Evolutionary conservation across 2,329 filamentous ascomycete genomes (phyloP).

Genomic region (Aspergillus vadensis): DNA sequence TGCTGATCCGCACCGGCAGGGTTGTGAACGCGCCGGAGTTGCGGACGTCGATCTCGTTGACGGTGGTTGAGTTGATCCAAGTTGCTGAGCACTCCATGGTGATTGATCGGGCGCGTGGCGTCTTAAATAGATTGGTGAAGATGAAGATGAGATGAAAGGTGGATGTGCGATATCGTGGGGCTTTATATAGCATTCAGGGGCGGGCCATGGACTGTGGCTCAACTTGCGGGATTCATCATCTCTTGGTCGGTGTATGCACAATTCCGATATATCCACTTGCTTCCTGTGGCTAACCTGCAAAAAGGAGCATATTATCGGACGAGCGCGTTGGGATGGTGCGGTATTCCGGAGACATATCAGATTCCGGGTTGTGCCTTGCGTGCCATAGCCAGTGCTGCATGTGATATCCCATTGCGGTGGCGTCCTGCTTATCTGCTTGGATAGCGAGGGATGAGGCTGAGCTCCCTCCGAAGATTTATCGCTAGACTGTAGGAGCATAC

Average conservation of each 20-base stretch:
- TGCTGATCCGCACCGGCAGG: not conserved
- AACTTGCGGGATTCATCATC: not conserved
- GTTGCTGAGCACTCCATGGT: not conserved
- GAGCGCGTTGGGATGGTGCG: not conserved
- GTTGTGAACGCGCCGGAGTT: conserved; percentile 2
- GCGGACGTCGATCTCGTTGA: not conserved
- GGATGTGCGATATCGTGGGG: not conserved
- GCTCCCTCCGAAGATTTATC: no score
- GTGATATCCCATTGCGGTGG: not conserved
- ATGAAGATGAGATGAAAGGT: not conserved
- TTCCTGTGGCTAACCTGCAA: not conserved
- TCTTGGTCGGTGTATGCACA: not conserved
- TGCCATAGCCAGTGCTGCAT: not conserved
- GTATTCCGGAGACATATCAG: conserved; percentile 2
- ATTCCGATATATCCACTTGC: not conserved
- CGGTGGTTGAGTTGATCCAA: not conserved
- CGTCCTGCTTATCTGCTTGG: no score
- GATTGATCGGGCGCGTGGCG: no score
- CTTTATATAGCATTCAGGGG: not conserved
- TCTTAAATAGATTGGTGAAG: not conserved
- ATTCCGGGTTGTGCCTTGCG: not conserved
- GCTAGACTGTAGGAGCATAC: no score
- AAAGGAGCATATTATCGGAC: not conserved
- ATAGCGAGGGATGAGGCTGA: no score
- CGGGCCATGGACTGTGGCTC: not conserved